Evolutionary conservation across 352 stramenopile species (phyloP).

Genomic region (Globisporangium ultimum): DNA sequence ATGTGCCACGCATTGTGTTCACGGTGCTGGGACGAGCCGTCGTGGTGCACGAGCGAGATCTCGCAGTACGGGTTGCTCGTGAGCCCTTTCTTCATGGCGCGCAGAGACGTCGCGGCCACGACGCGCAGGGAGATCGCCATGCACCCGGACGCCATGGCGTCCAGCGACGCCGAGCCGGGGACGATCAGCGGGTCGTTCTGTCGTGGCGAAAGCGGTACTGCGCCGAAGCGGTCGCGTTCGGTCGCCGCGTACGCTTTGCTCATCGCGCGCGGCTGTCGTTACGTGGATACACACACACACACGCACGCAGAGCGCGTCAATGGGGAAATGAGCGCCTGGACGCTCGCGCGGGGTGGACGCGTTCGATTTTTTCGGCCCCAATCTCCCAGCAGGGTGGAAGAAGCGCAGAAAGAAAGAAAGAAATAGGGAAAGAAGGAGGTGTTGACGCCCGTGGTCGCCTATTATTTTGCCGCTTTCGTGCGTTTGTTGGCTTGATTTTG

Average conservation of each 20-base stretch:
- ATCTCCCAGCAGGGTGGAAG: not conserved
- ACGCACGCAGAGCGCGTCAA: not conserved
- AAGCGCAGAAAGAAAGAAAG: not conserved
- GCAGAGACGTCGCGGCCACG: constrained; percentile 50
- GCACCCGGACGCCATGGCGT: constrained; percentile 55
- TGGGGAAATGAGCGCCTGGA: not conserved
- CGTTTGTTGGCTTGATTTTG: constrained; percentile 4
- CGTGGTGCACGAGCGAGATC: constrained; percentile 62
- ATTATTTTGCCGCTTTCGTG: not conserved
- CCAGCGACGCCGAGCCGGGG: constrained; percentile 48
- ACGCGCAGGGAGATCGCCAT: constrained; percentile 58
- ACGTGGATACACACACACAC: too few relatives aligned
- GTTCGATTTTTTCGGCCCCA: not conserved
- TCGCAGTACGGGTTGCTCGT: constrained; percentile 72
- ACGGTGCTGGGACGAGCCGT: constrained; percentile 25
- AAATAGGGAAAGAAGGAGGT: not conserved
- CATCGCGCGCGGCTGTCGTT: constrained; percentile 1
- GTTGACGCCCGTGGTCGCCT: too few relatives aligned
- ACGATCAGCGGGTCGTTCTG: constrained; percentile 58
- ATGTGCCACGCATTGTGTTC: constrained; percentile 37
- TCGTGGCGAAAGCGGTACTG: constrained; percentile 53
- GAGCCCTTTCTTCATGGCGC: constrained; percentile 63
- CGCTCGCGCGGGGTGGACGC: not conserved
- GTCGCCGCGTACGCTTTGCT: constrained; percentile 11
- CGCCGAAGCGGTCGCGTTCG: constrained; percentile 21